A percentile compares a stretch with the other conserved stretches of the same genome.
phyloP scores from a whole-genome alignment of 768 basidiomycete species.

The Galerina sulciceps region DNA sequence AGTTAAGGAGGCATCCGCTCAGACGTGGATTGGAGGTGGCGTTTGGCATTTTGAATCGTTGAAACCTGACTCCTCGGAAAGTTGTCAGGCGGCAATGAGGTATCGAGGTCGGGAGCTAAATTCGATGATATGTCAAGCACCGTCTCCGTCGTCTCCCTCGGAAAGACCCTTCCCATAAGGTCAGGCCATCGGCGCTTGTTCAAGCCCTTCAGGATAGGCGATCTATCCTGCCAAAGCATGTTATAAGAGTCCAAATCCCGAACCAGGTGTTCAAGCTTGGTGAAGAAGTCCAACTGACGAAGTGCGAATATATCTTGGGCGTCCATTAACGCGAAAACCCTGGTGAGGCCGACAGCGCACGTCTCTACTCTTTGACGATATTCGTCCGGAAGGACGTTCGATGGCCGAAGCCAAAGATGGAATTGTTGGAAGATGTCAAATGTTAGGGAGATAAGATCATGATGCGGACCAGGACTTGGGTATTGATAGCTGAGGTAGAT shows the following conservation, averaged over 20 bases:
- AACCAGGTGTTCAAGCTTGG: conserved; percentile 9
- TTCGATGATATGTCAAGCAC: too few species aligned
- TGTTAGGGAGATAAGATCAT: background rate
- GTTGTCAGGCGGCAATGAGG: too few species aligned
- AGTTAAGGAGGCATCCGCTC: too few species aligned
- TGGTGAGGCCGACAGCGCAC: conserved; percentile 11
- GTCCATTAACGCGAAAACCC: conserved; percentile 7
- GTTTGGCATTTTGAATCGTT: too few species aligned
- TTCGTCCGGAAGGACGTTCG: background rate
- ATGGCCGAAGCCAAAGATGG: conserved; percentile 5
- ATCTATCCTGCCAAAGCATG: background rate
- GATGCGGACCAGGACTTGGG: background rate
- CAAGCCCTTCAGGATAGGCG: conserved; percentile 5
- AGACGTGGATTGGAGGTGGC: too few species aligned
- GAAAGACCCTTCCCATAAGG: conserved; percentile 8
- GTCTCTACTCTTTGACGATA: conserved; percentile 3
- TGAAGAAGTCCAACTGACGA: background rate
- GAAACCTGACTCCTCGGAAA: too few species aligned
- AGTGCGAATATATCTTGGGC: background rate
- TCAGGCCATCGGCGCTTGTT: conserved; percentile 12
- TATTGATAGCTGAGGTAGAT: conserved; percentile 1
- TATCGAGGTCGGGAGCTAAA: too few species aligned
- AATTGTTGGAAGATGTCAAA: conserved; percentile 14
- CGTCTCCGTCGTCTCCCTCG: background rate
- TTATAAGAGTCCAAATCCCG: background rate